These are phyloP conservation scores for Monosporascus sp. DNA, from an alignment of 2,329 filamentous ascomycete genomes.

Conservation along the genomic window DNA sequence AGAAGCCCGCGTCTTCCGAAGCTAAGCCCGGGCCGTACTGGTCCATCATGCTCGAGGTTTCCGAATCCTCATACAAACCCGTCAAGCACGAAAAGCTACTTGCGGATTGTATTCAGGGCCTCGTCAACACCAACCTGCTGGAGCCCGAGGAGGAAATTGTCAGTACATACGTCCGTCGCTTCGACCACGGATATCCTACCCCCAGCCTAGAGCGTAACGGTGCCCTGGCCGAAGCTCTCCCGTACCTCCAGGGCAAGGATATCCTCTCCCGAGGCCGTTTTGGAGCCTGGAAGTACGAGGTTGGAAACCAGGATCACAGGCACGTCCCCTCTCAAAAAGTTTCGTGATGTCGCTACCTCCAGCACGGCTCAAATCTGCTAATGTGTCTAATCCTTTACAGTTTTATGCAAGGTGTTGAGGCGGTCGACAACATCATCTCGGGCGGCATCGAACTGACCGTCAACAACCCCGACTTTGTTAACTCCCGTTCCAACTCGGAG, in stretches of 20 bases:
- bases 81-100: slow-evolving; percentile 82
- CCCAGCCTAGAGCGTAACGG: slow-evolving; percentile 92
- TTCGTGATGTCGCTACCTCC: too few species aligned
- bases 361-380: too few species aligned
- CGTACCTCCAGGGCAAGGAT: slow-evolving; percentile 83
- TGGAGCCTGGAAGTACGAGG: slow-evolving; percentile 95
- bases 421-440: slow-evolving; percentile 82
- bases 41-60: slow-evolving; percentile 99
- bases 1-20: slow-evolving; percentile 66
- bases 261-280: slow-evolving; percentile 97
- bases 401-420: slow-evolving; percentile 95
- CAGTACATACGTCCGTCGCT: slow-evolving; percentile 95
- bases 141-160: slow-evolving; percentile 88
- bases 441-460: slow-evolving; percentile 87
- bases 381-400: too few species aligned
- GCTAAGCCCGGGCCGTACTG: slow-evolving; percentile 91
- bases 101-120: slow-evolving; percentile 87
- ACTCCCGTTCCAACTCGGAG: slow-evolving; percentile 65
- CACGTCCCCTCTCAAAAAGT: too few species aligned
- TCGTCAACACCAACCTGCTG: slow-evolving; percentile 98
- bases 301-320: slow-evolving; percentile 93
- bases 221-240: slow-evolving; percentile 85
- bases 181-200: slow-evolving; percentile 97
- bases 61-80: slow-evolving; percentile 91
- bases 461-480: slow-evolving; percentile 97